phyloP scores from a whole-genome alignment of 305 asterid genomes.

The Solanum chacoense region DNA sequence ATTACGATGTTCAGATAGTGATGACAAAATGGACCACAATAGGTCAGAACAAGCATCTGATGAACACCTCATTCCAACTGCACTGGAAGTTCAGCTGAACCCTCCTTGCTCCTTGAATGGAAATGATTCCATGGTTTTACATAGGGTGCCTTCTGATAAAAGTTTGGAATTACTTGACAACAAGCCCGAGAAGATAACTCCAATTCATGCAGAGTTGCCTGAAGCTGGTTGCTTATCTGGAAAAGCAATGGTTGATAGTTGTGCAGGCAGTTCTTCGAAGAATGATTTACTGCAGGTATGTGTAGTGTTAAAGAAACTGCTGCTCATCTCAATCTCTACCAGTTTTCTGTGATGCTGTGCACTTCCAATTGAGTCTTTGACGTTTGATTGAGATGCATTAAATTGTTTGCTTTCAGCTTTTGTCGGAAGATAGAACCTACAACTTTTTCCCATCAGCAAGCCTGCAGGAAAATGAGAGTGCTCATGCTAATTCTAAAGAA shows the following conservation, averaged over 20 bases:
- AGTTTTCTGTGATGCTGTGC: neutral
- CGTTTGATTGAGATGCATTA: neutral
- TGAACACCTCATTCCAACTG: constrained; percentile 7
- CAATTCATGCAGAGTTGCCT: constrained; percentile 8
- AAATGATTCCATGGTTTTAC: neutral
- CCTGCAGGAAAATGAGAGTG: constrained; percentile 5
- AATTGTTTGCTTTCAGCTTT: constrained; percentile 35
- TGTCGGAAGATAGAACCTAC: constrained; percentile 32
- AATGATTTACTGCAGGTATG: constrained; percentile 43
- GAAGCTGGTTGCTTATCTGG: constrained; percentile 16
- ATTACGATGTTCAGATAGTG: constrained; percentile 20
- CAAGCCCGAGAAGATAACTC: constrained; percentile 12
- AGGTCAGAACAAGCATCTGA: constrained; percentile 19
- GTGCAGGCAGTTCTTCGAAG: constrained; percentile 19
- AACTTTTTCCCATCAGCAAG: constrained; percentile 16
- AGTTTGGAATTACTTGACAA: constrained; percentile 11
- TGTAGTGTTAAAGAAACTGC: neutral
- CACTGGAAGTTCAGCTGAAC: neutral
- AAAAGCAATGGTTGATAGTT: constrained; percentile 7
- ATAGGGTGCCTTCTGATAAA: neutral
- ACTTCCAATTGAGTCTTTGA: neutral
- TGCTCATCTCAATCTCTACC: neutral
- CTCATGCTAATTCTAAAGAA: constrained; percentile 12
- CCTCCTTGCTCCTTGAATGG: neutral
- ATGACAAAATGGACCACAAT: constrained; percentile 27